Evolutionary conservation across 1,139 yeast species (phyloP), one percentile per base, ranked within the genome.

Genomic region (Magnusiomyces tetraspermus): DNA sequence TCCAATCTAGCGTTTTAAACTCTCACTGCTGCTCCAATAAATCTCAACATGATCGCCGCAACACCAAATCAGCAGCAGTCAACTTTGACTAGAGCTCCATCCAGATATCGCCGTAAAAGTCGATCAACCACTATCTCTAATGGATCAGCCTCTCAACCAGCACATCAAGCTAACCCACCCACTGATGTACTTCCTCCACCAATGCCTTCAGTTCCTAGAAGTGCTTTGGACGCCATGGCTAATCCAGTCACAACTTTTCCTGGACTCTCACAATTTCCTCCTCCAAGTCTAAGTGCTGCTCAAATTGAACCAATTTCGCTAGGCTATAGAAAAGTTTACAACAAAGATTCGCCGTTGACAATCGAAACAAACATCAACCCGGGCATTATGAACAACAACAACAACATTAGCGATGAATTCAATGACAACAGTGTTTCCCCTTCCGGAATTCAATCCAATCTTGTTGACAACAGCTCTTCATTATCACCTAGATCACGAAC

Each of bases 281-380:
- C 22, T 10, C 48, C 48, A 13, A 3, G 30, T 10, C 17, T n/a
- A n/a, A n/a, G 6, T 10, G 40, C 40, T 13, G 45, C 31, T 15
- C 43, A 38, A 4, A 36, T 43, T 4, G 46, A 43, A 43, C 51
- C 51, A 5, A 24, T 49, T 21, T 33, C 46, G 10, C 36, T 49
- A 4, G 51, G 51, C 2, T 49, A 49, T 28, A 33, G 28, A 11
- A 31, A 49, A 23, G 40, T 48, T 3, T 48, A 48, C 30, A 26
- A 31, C 28, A 23, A 48, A 30, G 46, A 48, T 36, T 21, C 51
- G 21, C 19, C 37, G 4, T 11, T 19, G 26, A 17, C 45, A n/a
- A n/a, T n/a, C n/a, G n/a, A n/a, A n/a, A n/a, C n/a, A n/a, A n/a
- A n/a, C n/a, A n/a, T n/a, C n/a, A n/a, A n/a, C n/a, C n/a, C n/a